phyloP scores from a whole-genome alignment of 75 land plant genomes.

The Sequoiadendron giganteum region DNA sequence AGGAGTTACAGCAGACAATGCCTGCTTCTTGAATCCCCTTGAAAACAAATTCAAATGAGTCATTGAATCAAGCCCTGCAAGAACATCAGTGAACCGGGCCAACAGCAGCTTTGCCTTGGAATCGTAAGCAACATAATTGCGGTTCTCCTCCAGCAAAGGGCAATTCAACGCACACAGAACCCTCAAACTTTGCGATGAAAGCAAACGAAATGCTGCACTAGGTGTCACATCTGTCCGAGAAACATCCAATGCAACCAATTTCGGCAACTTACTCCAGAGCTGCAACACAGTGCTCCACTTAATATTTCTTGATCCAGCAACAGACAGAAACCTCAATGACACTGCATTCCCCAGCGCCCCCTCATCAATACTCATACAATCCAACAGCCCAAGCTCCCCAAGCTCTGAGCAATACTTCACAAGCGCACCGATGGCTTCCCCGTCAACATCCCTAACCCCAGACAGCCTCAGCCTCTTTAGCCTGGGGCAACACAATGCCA shows the following conservation, averaged over 20 bases:
- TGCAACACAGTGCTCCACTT: constrained; percentile 63
- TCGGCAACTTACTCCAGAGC: constrained; percentile 61
- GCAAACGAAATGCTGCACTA: constrained; percentile 44
- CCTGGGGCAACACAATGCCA: constrained; percentile 73
- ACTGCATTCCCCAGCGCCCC: constrained; percentile 40
- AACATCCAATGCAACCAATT: constrained; percentile 75
- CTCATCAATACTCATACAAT: constrained; percentile 66
- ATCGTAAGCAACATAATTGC: constrained; percentile 17
- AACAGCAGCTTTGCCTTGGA: constrained; percentile 54
- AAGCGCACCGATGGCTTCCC: constrained; percentile 63
- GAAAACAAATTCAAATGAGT: background rate
- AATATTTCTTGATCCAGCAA: constrained; percentile 73
- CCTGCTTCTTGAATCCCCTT: constrained; percentile 14
- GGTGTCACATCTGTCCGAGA: constrained; percentile 80
- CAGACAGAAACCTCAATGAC: constrained; percentile 65
- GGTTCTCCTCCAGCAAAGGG: constrained; percentile 65
- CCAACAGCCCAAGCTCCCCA: constrained; percentile 67
- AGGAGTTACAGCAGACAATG: background rate
- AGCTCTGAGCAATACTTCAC: constrained; percentile 57
- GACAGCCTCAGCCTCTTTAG: constrained; percentile 62
- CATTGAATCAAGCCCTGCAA: constrained; percentile 47
- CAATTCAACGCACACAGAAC: constrained; percentile 85
- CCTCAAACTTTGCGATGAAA: constrained; percentile 47
- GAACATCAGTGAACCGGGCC: constrained; percentile 56
- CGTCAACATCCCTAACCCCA: constrained; percentile 74